Evolutionary conservation across 2,329 filamentous ascomycete species (phyloP), one percentile per base, ranked within the genome.

Genomic region (Cryphonectria naterciae): DNA sequence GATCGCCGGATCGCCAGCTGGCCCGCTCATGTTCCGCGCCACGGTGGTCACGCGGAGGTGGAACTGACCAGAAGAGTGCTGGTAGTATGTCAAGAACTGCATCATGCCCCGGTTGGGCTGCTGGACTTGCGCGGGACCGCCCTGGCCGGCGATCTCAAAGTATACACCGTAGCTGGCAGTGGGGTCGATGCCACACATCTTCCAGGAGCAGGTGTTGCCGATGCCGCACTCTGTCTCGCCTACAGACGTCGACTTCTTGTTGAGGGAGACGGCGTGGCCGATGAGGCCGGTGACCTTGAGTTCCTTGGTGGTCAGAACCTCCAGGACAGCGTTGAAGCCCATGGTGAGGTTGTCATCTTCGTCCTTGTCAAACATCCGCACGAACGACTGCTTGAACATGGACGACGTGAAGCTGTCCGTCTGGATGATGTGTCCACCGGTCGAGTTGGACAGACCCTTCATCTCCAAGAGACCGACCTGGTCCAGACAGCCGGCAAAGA

Each of bases 381-480:
- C 92, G 78, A 99, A 99, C 0, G 96, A 98, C 80, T 99, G 96
- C 84, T 96, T 98, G 86, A 98, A 99, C 91, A 99, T 98, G 71
- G 95, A 98, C 0, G 96, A 97, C 4, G 95, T 98, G 80, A 99
- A 99, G 80, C 95, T 98, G 81, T 99, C 96, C 1, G 96, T 98
- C 74, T 99, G 84, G 74, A 99, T 97, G 92, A 99, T 99, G 79
- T 99, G 95, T 52, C 96, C 96, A 74, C 96, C 96, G 25, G 96
- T 99, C 43, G 92, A 97, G 81, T 98, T 99, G 75, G 95, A 92
- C 17, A 99, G 88, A 37, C 95, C 93, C 83, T 98, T 98, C 96
- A 99, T 99, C 82, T 99, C 96, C 63, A 99, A 85, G 68, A 99
- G 86, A 81, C 96, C 96, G 75, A 99, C 96, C 81, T 99, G 96